Evolutionary conservation across 345 rosid genomes (phyloP).

Genomic region (Boechera stricta): DNA sequence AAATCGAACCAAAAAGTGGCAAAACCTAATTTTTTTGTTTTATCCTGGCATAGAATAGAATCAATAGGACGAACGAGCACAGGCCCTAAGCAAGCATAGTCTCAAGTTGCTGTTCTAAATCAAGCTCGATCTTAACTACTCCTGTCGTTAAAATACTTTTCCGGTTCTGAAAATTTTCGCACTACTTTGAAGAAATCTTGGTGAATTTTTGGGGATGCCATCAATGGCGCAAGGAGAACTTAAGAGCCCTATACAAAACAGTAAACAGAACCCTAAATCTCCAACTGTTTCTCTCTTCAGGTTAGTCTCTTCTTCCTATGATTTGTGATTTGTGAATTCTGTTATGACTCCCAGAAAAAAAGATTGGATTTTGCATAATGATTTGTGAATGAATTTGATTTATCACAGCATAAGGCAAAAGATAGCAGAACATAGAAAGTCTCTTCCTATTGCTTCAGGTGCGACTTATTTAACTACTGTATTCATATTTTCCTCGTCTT

Average conservation of each 20-base stretch:
- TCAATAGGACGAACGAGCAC: not conserved
- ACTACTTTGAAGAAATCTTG: not conserved
- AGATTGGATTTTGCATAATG: not conserved
- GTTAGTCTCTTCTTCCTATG: slow-evolving; percentile 33
- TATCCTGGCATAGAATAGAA: not conserved
- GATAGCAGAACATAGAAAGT: slow-evolving; percentile 64
- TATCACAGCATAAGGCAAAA: slow-evolving; percentile 53
- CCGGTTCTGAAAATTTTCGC: not conserved
- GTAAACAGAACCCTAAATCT: slow-evolving; percentile 40
- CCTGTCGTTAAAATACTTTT: slow-evolving; percentile 1
- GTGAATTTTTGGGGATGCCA: slow-evolving; percentile 47
- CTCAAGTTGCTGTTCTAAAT: not conserved
- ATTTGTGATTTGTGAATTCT: not conserved
- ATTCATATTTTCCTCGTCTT: not conserved
- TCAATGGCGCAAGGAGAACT: slow-evolving; percentile 58
- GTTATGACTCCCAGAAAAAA: not conserved
- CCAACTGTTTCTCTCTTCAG: slow-evolving; percentile 46
- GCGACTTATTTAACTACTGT: not conserved
- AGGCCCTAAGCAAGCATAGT: not conserved
- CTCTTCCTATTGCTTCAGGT: slow-evolving; percentile 95
- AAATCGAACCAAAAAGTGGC: not conserved
- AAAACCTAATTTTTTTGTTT: slow-evolving; percentile 13
- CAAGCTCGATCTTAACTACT: slow-evolving; percentile 11
- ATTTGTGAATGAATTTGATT: slow-evolving; percentile 19
- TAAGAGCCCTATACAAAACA: slow-evolving; percentile 32